Conservation (phyloP, 768 basidiomycete species). For the Pholiota molesta region DNA sequence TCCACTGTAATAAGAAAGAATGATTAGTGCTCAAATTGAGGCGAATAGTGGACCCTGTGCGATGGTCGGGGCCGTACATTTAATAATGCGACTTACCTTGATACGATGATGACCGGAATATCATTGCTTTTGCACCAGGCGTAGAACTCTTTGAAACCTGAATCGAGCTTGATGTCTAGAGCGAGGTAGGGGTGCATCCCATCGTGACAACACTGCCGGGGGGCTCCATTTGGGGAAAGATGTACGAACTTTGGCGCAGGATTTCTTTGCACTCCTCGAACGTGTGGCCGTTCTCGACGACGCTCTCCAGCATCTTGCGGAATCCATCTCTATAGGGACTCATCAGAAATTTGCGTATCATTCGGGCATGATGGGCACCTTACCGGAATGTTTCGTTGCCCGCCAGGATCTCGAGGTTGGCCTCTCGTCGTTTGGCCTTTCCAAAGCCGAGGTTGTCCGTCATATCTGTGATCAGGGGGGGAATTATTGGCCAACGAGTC, state of each 20-base stretch:
- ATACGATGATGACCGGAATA: slow-evolving; percentile 92
- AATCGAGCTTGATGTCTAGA: slow-evolving; percentile 82
- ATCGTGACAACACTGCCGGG: background rate
- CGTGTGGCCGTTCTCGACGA: slow-evolving; percentile 70
- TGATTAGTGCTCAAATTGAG: background rate
- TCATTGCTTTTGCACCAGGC: slow-evolving; percentile 78
- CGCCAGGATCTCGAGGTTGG: slow-evolving; percentile 73
- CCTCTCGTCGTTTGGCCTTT: slow-evolving; percentile 65
- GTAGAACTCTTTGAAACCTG: slow-evolving; percentile 89
- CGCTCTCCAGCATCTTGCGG: slow-evolving; percentile 81
- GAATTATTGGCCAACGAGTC: background rate
- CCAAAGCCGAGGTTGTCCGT: slow-evolving; percentile 93
- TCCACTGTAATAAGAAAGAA: slow-evolving; percentile 52
- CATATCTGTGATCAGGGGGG: slow-evolving; percentile 56
- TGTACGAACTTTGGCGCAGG: slow-evolving; percentile 62
- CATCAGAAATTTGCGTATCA: background rate
- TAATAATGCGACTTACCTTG: slow-evolving; percentile 55
- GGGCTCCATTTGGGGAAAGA: background rate
- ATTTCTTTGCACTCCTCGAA: slow-evolving; percentile 87
- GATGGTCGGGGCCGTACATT: slow-evolving; percentile 1
- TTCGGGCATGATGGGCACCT: background rate
- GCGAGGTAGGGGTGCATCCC: slow-evolving; percentile 5
- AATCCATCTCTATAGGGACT: slow-evolving; percentile 74
- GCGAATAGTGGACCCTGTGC: slow-evolving; percentile 2
- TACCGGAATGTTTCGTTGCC: slow-evolving; percentile 75